phyloP scores from a whole-genome alignment of 1,139 yeast genomes.

The Casaregolazyma suthepensis region DNA sequence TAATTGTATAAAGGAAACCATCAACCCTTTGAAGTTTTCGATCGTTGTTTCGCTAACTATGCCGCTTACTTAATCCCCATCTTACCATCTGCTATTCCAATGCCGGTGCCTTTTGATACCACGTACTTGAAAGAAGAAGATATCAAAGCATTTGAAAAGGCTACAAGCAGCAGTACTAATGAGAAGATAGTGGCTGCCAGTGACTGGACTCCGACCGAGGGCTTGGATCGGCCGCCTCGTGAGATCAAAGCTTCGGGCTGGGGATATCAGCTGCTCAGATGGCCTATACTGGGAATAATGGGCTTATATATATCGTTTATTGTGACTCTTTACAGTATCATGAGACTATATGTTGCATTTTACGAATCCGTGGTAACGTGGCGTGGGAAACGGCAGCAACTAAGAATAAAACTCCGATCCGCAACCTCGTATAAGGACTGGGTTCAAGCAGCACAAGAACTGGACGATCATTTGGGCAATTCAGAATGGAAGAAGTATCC shows the following conservation, averaged over 20 bases:
- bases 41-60: not conserved
- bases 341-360: conserved; percentile 58
- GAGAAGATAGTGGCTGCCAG: conserved; percentile 47
- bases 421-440: conserved; percentile 56
- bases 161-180: conserved; percentile 23
- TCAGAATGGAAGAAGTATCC: conserved; percentile 62
- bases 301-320: conserved; percentile 50
- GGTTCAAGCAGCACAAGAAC: conserved; percentile 48
- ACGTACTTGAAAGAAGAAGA: conserved; percentile 18
- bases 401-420: conserved; percentile 45
- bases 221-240: conserved; percentile 23
- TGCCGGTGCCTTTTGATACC: conserved; percentile 1
- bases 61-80: not conserved
- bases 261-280: conserved; percentile 52
- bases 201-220: conserved; percentile 56
- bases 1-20: not conserved
- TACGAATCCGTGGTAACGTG: conserved; percentile 49
- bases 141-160: conserved; percentile 31
- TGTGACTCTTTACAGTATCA: conserved; percentile 44
- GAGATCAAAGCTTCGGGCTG: conserved; percentile 31
- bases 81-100: not conserved
- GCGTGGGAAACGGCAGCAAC: conserved; percentile 50
- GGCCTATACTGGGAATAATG: conserved; percentile 56
- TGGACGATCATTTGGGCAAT: conserved; percentile 54
- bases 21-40: not conserved